phyloP scores from a whole-genome alignment of 768 basidiomycete species.

The Lentinula aciculospora region DNA sequence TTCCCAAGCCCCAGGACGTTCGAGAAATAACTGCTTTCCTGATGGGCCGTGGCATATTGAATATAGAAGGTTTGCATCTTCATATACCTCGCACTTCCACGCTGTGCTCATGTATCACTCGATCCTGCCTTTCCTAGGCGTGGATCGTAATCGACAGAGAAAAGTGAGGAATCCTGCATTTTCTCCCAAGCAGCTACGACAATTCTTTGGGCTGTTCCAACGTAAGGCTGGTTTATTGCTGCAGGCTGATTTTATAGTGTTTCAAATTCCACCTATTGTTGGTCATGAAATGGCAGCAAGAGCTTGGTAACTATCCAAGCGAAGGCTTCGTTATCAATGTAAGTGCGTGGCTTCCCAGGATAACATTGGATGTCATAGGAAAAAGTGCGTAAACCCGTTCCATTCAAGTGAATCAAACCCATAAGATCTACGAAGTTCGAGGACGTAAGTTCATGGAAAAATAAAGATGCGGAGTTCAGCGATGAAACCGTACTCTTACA shows the following conservation, averaged over 20 bases:
- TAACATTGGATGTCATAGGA: conserved; percentile 29
- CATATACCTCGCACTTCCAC: too few species aligned
- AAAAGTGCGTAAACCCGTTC: conserved; percentile 25
- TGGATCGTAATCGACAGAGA: conserved; percentile 22
- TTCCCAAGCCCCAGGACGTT: conserved; percentile 17
- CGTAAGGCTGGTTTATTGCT: background rate
- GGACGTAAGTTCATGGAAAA: too few species aligned
- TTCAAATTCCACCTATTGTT: conserved; percentile 16
- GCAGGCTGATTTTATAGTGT: background rate
- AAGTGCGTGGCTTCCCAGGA: conserved; percentile 19
- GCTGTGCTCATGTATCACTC: background rate
- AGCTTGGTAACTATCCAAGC: background rate
- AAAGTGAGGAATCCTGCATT: conserved; percentile 29
- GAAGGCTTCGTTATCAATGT: conserved; percentile 15
- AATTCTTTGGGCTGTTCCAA: conserved; percentile 20
- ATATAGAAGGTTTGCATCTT: conserved; percentile 17
- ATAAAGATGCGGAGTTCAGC: too few species aligned
- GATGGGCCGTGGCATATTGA: conserved; percentile 19
- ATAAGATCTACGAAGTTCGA: too few species aligned
- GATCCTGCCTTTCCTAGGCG: conserved; percentile 1
- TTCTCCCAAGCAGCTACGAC: conserved; percentile 17
- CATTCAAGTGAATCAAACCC: too few species aligned
- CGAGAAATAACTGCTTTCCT: conserved; percentile 11
- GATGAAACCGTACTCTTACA: too few species aligned
- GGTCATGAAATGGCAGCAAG: conserved; percentile 10